Base-by-base conservation (phyloP, 2,329 filamentous ascomycete genomes). In the Didymella lethalis region DNA sequence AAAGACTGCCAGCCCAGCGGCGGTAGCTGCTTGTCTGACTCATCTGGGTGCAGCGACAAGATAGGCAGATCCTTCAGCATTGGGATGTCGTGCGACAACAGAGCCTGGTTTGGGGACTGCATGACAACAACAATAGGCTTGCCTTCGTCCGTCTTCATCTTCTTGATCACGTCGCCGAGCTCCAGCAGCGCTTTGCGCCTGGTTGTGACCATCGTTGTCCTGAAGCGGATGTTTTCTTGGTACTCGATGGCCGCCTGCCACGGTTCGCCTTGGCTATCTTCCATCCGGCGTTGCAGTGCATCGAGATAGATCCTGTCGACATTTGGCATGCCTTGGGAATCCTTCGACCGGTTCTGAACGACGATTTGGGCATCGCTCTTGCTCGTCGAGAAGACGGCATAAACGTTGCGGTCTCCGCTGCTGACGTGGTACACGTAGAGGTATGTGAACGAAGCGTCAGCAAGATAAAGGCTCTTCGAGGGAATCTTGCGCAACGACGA, bases 1-100 rank as follows among this genome's bases (percentile, higher is more conserved):
- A 96, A 93, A 0, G 88, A 84, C 75, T 98, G 95, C 95, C 95
- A 99, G 2, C 93, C 93, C 16, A 99, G 84, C 0, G 94, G 93
- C 10, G 95, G 95, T 4, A 98, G 82, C 36, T 93, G 90, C 75
- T 91, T 92, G 72, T 99, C 96, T 0, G 89, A 86, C 26, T 90
- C 85, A 69, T 98, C 92, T 59, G 92, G 90, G 69, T 90, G 90
- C 47, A 99, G 83, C 0, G 90, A 86, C 44, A 99, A 79, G 14
- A 94, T 85, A 0, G 95, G 95, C 64, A 97, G 90, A 36, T 96
- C 93, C 53, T 88, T 90, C 20, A 98, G 81, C 2, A 90, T 85
- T 0, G 94, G 90, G 28, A 99, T 86, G 64, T 97, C 93, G 64
- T 97, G 92, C 12, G 93, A 83, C 2, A 99, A 83, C 57, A 92